Evolutionary conservation across 495 filamentous ascomycete species (phyloP), one percentile per base, ranked within the genome.

Genomic region (Neurospora sp.): DNA sequence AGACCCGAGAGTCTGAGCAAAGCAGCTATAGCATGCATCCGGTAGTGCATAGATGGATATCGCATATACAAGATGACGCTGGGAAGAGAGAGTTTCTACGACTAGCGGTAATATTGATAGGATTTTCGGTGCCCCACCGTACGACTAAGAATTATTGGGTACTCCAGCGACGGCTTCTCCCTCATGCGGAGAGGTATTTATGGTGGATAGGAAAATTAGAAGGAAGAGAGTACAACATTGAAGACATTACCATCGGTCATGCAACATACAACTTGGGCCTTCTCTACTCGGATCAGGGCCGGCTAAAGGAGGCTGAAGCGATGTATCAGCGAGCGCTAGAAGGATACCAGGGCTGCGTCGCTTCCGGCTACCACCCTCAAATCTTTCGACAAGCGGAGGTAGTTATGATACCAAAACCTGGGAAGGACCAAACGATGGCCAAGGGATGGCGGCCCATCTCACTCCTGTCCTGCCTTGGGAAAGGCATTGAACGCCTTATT

Each of bases 1-100:
- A 39, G 8, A 1, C 1, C 38, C 38, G 38, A 39, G 38, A 39
- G 38, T 39, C 38, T 10, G 8, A 53, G 71, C 38, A 68, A 59
- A 73, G 75, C 5, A 72, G 61, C 71, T 76, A 80, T 75, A 74
- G 73, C 71, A 81, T 81, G 69, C 78, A 83, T 71, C 73, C 74
- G 70, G 79, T 81, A 41, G 77, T 81, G 39, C 76, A 83, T 73
- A 78, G 77, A 75, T 82, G 75, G 79, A 76, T 71, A 38, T 73
- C 69, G 39, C 61, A 78, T 31, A 73, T 76, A 39, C 72, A 77
- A 70, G 73, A 73, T 74, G 35, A 71, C 37, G 41, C 73, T 22
- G 27, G 38, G 39, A 73, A 72, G 68, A 69, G 44, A 73, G 69
- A 70, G 39, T 69, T 78, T 22, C 61, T 74, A 48, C 70, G 53